phyloP scores from a whole-genome alignment of 805 yeast species.

The Lipomyces orientalis region DNA sequence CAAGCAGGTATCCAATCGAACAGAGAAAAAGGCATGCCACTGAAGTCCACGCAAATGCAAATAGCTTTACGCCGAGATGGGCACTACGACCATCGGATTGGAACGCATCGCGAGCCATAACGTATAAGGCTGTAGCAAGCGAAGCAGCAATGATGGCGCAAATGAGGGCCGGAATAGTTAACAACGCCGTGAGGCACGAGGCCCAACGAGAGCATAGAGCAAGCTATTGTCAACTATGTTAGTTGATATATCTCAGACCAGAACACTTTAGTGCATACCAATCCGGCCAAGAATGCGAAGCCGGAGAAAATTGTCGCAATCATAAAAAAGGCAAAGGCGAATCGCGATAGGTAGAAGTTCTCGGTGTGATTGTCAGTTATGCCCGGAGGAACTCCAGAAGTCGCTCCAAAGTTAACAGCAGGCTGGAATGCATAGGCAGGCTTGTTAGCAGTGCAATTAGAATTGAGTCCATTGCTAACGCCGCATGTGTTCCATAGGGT shows the following conservation, averaged over 20 bases:
- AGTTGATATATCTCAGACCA: background rate
- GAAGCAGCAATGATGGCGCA: slow-evolving; percentile 42
- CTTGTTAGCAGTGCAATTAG: slow-evolving; percentile 56
- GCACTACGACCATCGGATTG: slow-evolving; percentile 41
- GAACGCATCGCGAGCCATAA: slow-evolving; percentile 77
- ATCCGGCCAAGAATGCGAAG: slow-evolving; percentile 50
- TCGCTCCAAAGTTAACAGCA: slow-evolving; percentile 67
- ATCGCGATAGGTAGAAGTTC: slow-evolving; percentile 70
- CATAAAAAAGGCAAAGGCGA: slow-evolving; percentile 67
- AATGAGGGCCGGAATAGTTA: slow-evolving; percentile 40
- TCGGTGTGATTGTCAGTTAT: slow-evolving; percentile 57
- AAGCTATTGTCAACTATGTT: slow-evolving; percentile 11
- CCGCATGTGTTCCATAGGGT: slow-evolving; percentile 73
- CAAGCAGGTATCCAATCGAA: slow-evolving; percentile 42
- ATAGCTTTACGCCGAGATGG: slow-evolving; percentile 43
- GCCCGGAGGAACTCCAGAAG: slow-evolving; percentile 57
- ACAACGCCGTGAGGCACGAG: slow-evolving; percentile 33
- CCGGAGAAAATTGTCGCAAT: slow-evolving; percentile 62
- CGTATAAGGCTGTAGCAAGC: slow-evolving; percentile 75
- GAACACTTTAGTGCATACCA: slow-evolving; percentile 10
- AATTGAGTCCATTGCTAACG: slow-evolving; percentile 53
- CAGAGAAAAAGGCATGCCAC: slow-evolving; percentile 46
- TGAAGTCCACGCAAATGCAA: slow-evolving; percentile 70
- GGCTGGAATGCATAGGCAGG: slow-evolving; percentile 93
- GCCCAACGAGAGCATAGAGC: slow-evolving; percentile 31